These are phyloP conservation scores for Salix arbutifolia DNA, from an alignment of 345 rosid species.

Conservation along the genomic window DNA sequence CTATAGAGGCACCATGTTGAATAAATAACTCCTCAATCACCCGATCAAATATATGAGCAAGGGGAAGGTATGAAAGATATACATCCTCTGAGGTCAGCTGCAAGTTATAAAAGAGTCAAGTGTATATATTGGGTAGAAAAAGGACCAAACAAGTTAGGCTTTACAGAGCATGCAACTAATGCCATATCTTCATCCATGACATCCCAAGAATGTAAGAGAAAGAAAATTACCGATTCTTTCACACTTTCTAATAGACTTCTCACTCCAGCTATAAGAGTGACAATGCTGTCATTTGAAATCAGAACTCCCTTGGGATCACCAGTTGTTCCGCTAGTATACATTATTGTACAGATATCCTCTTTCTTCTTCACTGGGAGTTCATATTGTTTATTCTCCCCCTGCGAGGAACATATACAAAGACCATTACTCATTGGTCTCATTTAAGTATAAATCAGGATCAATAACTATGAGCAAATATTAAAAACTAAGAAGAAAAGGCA, in stretches of 20 bases:
- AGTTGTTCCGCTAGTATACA: conserved; percentile 99
- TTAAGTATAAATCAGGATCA: not conserved
- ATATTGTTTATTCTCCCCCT: conserved; percentile 67
- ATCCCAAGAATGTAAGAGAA: not conserved
- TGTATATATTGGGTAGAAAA: not conserved
- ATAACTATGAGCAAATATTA: not conserved
- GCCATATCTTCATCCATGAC: not conserved
- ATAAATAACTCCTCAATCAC: conserved; percentile 82
- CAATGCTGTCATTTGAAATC: conserved; percentile 86
- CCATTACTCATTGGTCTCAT: not conserved
- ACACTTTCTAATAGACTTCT: conserved; percentile 50
- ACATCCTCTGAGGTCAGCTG: conserved; percentile 76
- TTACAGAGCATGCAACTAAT: not conserved
- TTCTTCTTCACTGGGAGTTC: conserved; percentile 79
- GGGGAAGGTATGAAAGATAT: conserved; percentile 88
- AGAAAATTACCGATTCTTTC: conserved; percentile 56
- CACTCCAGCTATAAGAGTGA: conserved; percentile 72
- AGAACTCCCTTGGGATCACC: conserved; percentile 98
- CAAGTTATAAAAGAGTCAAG: conserved; percentile 3
- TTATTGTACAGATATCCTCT: conserved; percentile 82
- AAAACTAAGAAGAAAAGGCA: not conserved
- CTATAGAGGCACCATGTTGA: conserved; percentile 72
- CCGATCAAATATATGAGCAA: conserved; percentile 94
- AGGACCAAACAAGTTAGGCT: not conserved
- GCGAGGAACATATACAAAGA: conserved; percentile 16